Conservation (phyloP, 139 green algal genomes). For the Chlorella sp. region DNA sequence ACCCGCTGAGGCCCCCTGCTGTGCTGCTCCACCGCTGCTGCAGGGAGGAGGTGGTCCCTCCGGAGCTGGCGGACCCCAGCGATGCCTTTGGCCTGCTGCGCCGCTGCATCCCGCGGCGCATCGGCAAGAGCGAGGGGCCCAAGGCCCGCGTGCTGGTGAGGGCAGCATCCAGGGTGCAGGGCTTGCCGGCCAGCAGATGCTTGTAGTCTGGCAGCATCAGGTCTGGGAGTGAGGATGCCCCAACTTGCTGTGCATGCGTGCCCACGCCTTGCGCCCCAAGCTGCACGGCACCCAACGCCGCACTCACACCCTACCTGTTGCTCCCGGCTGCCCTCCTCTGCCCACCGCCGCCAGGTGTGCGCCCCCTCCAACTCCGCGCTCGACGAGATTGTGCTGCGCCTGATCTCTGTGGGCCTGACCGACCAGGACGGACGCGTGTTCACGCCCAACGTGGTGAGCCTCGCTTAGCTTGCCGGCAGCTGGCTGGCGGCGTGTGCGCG, state of each 20-base stretch:
- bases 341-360: constrained; percentile 68
- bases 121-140: constrained; percentile 48
- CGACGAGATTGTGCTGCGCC: constrained; percentile 88
- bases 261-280: not conserved
- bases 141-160: constrained; percentile 74
- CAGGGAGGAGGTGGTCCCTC: constrained; percentile 43
- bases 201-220: too few species aligned
- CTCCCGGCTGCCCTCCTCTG: not conserved
- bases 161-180: not conserved
- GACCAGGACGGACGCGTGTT: constrained; percentile 65
- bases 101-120: constrained; percentile 19
- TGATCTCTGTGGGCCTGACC: constrained; percentile 63
- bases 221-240: too few species aligned
- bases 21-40: not conserved
- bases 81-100: constrained; percentile 51
- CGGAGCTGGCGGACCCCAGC: constrained; percentile 21
- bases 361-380: constrained; percentile 92
- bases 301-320: too few species aligned
- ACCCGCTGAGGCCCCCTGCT: not conserved
- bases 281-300: too few species aligned
- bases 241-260: not conserved
- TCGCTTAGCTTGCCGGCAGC: not conserved
- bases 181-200: not conserved
- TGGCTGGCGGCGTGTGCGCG: not conserved
- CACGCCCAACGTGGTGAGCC: constrained; percentile 67